phyloP scores from a whole-genome alignment of 192 early-diverging fungal genomes.

The Coemansia sp. region DNA sequence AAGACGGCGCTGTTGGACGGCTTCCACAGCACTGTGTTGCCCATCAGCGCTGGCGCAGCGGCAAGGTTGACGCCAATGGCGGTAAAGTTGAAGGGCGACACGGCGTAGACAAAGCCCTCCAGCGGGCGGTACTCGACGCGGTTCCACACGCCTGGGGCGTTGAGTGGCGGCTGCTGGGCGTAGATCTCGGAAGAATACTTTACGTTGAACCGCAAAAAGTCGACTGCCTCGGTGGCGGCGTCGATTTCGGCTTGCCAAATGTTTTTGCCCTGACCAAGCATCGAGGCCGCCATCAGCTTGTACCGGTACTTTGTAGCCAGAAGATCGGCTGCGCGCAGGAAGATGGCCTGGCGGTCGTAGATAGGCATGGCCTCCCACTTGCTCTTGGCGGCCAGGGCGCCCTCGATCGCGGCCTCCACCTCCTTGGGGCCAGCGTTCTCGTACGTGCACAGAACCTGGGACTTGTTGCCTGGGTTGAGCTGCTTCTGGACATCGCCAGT shows the following conservation, averaged over 20 bases:
- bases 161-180: slow-evolving; percentile 88
- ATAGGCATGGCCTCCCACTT: slow-evolving; percentile 94
- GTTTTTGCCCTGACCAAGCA: slow-evolving; percentile 99
- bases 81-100: slow-evolving; percentile 99
- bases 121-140: slow-evolving; percentile 93
- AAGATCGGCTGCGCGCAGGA: slow-evolving; percentile 98
- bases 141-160: slow-evolving; percentile 88
- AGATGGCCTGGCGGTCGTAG: slow-evolving; percentile 93
- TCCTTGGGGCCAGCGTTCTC: slow-evolving; percentile 77
- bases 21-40: slow-evolving; percentile 98
- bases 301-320: slow-evolving; percentile 89
- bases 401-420: slow-evolving; percentile 83
- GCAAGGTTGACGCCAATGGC: slow-evolving; percentile 98
- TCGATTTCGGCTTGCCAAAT: slow-evolving; percentile 99
- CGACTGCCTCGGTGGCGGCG: slow-evolving; percentile 91
- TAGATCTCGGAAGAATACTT: slow-evolving; percentile 96
- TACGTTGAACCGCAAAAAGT: slow-evolving; percentile 96
- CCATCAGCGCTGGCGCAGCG: slow-evolving; percentile 94
- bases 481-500: slow-evolving; percentile 74
- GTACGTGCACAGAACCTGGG: slow-evolving; percentile 78
- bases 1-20: slow-evolving; percentile 86
- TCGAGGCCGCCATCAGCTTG: slow-evolving; percentile 90
- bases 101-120: slow-evolving; percentile 98
- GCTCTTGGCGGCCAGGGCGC: slow-evolving; percentile 80
- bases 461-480: slow-evolving; percentile 82